Percentiles rank a stretch among this genome's conserved stretches.
These are phyloP conservation scores for Pleurotus citrinopileatus DNA, from an alignment of 768 basidiomycete species.

Conservation along the genomic window DNA sequence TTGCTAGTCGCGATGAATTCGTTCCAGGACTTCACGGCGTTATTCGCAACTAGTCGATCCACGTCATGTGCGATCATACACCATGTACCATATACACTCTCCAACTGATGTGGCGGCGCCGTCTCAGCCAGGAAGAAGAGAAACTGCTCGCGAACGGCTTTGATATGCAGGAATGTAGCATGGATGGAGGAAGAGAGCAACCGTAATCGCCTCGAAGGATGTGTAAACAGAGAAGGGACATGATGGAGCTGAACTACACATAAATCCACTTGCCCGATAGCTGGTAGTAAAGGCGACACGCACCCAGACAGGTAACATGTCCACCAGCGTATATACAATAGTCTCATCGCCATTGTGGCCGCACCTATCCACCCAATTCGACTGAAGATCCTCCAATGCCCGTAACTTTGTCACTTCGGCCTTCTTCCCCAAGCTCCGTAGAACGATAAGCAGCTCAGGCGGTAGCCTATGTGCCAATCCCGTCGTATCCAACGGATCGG, in stretches of 20 bases:
- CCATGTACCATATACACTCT: conserved; percentile 71
- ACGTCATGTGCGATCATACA: conserved; percentile 67
- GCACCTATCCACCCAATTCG: conserved; percentile 61
- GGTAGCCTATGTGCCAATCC: conserved; percentile 75
- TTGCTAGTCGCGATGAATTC: conserved; percentile 25
- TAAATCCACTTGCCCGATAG: neutral
- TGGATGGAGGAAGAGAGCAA: conserved; percentile 61
- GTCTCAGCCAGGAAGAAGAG: conserved; percentile 47
- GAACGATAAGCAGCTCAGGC: conserved; percentile 77
- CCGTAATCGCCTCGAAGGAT: conserved; percentile 76
- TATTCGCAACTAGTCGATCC: conserved; percentile 56
- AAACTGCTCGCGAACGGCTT: conserved; percentile 44
- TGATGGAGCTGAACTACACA: conserved; percentile 67
- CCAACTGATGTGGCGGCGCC: conserved; percentile 45
- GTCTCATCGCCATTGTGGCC: conserved; percentile 40
- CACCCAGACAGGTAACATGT: conserved; percentile 91
- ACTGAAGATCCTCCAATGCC: conserved; percentile 81
- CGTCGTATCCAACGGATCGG: conserved; percentile 84
- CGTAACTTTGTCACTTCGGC: conserved; percentile 80
- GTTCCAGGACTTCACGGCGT: conserved; percentile 56
- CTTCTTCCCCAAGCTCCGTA: conserved; percentile 85
- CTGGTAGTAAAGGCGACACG: conserved; percentile 25
- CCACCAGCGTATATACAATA: conserved; percentile 36
- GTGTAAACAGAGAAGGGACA: conserved; percentile 75
- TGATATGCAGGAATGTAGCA: conserved; percentile 57